Evolutionary conservation across 176 grass and related monocot genomes (phyloP).

Genomic region (Phoenix dactylifera): DNA sequence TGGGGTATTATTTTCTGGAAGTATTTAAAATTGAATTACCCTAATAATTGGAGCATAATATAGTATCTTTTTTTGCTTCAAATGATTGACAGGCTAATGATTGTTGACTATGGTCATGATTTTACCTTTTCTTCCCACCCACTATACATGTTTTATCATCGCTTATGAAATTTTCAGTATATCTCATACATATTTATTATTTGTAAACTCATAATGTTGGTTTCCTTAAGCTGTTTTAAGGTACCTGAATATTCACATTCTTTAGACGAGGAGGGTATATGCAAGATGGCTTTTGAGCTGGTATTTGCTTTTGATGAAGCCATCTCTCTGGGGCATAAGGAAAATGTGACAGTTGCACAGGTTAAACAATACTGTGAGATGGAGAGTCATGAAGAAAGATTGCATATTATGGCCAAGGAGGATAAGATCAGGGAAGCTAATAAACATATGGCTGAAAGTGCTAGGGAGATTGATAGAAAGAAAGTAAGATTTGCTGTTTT

Average conservation of each 20-base stretch:
- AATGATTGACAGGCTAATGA: no score
- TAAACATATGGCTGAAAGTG: conserved; percentile 59
- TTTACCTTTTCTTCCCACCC: no score
- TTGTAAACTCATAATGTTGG: background rate
- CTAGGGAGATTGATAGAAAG: conserved; percentile 87
- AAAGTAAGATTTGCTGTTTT: conserved; percentile 32
- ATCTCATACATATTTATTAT: background rate
- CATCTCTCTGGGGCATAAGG: conserved; percentile 83
- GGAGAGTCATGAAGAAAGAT: conserved; percentile 84
- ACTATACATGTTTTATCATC: no score
- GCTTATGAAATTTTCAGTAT: no score
- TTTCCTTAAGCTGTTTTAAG: conserved; percentile 58
- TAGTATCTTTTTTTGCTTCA: no score
- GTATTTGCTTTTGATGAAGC: conserved; percentile 73
- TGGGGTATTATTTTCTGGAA: no score
- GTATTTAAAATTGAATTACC: no score
- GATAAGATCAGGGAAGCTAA: conserved; percentile 86
- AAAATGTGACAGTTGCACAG: conserved; percentile 72
- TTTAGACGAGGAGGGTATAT: conserved; percentile 65
- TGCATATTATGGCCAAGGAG: conserved; percentile 60
- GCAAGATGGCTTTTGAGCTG: conserved; percentile 54
- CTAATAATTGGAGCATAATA: no score
- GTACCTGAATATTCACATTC: conserved; percentile 74
- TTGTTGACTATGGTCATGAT: no score
- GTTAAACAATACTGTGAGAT: conserved; percentile 84